Conservation (phyloP, 331 rosid species). For the Quercus tomentella region DNA sequence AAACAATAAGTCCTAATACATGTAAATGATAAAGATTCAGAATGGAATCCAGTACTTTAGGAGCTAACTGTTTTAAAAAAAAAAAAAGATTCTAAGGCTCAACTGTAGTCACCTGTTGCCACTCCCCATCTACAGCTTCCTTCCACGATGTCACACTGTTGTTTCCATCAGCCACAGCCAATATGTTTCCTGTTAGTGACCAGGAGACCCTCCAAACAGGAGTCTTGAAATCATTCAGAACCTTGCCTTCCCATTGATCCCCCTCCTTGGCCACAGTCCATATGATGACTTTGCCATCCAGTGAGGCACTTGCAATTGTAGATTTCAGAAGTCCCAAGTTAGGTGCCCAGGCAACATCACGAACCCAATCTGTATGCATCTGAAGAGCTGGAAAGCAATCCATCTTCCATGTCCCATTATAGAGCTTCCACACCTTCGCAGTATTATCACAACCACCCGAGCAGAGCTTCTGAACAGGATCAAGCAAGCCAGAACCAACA, state of each 20-base stretch:
- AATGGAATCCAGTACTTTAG: not conserved
- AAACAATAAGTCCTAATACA: not conserved
- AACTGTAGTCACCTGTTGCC: constrained; percentile 79
- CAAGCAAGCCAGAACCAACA: constrained; percentile 72
- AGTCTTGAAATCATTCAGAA: constrained; percentile 68
- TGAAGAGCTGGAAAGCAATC: constrained; percentile 90
- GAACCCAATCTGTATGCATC: constrained; percentile 83
- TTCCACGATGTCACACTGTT: constrained; percentile 78
- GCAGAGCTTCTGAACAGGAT: constrained; percentile 80
- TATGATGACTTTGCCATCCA: constrained; percentile 74
- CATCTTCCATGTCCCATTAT: constrained; percentile 78
- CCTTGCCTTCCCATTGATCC: constrained; percentile 81
- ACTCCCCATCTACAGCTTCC: constrained; percentile 86
- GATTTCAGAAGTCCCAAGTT: constrained; percentile 91
- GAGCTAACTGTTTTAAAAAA: not conserved
- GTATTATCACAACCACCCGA: constrained; percentile 91
- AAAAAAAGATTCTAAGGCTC: constrained; percentile 39
- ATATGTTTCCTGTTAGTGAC: constrained; percentile 76
- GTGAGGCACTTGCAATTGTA: constrained; percentile 76
- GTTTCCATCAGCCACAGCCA: constrained; percentile 88
- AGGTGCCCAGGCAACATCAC: constrained; percentile 92
- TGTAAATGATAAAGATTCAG: not conserved
- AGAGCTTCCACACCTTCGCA: constrained; percentile 74
- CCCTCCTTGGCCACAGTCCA: constrained; percentile 91
- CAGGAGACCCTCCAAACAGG: constrained; percentile 85